phyloP scores from a whole-genome alignment of 441 rosid genomes.

The Pelargonium citronellum region DNA sequence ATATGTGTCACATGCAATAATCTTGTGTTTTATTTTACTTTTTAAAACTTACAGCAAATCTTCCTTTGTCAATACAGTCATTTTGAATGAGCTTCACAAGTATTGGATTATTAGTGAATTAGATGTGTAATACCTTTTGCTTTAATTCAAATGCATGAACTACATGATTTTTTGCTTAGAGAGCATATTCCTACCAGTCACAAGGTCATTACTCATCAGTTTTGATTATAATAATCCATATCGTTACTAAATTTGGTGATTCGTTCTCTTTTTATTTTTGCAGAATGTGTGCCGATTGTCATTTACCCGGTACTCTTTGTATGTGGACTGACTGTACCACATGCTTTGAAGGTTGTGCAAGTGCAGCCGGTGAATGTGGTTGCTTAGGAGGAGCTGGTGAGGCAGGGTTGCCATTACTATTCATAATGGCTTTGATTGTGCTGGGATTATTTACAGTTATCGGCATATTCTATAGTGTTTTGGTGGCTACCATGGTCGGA shows the following conservation, averaged over 20 bases:
- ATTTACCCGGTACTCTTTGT: constrained; percentile 97
- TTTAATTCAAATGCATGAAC: not conserved
- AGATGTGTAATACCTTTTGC: not conserved
- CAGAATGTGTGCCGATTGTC: constrained; percentile 98
- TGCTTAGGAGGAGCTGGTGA: constrained; percentile 99
- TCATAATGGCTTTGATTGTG: constrained; percentile 78
- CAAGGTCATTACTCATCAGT: not conserved
- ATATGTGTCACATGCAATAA: too few relatives aligned
- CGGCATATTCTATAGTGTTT: constrained; percentile 92
- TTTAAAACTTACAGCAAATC: not conserved
- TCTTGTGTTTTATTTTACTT: not conserved
- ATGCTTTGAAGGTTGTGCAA: constrained; percentile 93
- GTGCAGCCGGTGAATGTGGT: constrained; percentile 91
- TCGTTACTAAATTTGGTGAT: not conserved
- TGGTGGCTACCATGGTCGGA: constrained; percentile 99
- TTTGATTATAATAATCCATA: not conserved
- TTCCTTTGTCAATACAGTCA: not conserved
- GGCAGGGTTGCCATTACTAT: constrained; percentile 85
- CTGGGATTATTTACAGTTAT: constrained; percentile 90
- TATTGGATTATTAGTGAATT: not conserved
- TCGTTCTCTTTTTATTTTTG: constrained; percentile 19
- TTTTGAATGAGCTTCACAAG: not conserved
- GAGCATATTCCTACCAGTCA: not conserved
- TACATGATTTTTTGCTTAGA: not conserved
- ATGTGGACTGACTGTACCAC: constrained; percentile 99